These are phyloP conservation scores for Ustilago nuda DNA, from an alignment of 1,284 basidiomycete genomes.

Conservation along the genomic window DNA sequence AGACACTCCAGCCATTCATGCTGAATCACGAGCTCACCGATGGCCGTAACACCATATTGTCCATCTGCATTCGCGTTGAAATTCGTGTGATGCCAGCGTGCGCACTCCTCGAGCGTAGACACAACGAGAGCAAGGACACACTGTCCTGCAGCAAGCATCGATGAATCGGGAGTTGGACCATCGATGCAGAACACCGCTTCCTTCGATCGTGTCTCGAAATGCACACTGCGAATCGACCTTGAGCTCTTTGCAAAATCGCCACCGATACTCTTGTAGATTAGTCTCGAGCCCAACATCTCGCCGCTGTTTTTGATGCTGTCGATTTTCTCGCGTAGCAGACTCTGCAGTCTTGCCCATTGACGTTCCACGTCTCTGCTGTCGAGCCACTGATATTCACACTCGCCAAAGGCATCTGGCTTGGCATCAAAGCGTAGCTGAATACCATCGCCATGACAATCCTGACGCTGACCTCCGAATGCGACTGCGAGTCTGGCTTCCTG, in stretches of 20 bases:
- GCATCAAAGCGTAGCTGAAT: not conserved
- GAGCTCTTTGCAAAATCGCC: not conserved
- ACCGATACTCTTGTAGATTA: slow-evolving; percentile 26
- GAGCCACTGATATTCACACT: slow-evolving; percentile 5
- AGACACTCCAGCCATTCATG: slow-evolving; percentile 11
- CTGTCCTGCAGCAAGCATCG: not conserved
- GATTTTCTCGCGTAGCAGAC: slow-evolving; percentile 10
- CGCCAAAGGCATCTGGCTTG: not conserved
- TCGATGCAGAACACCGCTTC: slow-evolving; percentile 17
- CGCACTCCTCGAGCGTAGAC: slow-evolving; percentile 20
- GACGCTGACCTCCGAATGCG: not conserved
- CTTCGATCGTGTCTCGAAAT: not conserved
- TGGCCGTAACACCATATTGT: not conserved
- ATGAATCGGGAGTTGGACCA: not conserved
- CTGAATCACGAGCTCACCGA: slow-evolving; percentile 7
- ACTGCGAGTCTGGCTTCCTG: slow-evolving; percentile 9
- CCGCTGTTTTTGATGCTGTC: slow-evolving; percentile 10
- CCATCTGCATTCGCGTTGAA: not conserved
- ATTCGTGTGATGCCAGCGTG: slow-evolving; percentile 14
- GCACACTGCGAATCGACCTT: slow-evolving; percentile 12
- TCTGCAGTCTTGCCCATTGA: slow-evolving; percentile 22
- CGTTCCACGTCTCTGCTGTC: not conserved
- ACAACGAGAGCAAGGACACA: slow-evolving; percentile 12
- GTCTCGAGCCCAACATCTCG: slow-evolving; percentile 20
- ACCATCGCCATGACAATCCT: not conserved